These are phyloP conservation scores for Colletotrichum cordylinicola DNA, from an alignment of 2,329 filamentous ascomycete species.

Conservation along the genomic window DNA sequence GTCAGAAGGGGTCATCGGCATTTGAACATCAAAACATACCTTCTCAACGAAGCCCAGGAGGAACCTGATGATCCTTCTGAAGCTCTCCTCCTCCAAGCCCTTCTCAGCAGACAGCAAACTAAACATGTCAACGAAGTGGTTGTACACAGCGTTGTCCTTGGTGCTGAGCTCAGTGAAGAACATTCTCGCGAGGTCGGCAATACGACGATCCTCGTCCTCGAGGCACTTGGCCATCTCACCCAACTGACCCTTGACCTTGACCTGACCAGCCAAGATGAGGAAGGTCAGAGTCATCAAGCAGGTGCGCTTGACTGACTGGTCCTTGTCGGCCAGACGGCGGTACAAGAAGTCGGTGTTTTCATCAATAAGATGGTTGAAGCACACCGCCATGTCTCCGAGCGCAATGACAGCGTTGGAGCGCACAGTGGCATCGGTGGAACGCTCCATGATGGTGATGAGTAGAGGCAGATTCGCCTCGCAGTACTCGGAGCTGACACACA, in stretches of 20 bases:
- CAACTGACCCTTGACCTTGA: constrained; percentile 98
- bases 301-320: constrained; percentile 91
- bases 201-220: constrained; percentile 93
- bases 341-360: constrained; percentile 99
- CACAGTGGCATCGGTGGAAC: constrained; percentile 89
- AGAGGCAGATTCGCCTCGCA: constrained; percentile 92
- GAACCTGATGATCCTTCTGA: constrained; percentile 89
- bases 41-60: constrained; percentile 96
- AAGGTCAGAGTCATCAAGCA: constrained; percentile 99
- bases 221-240: constrained; percentile 99
- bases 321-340: constrained; percentile 85
- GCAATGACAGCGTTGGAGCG: constrained; percentile 97
- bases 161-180: constrained; percentile 98
- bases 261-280: constrained; percentile 93
- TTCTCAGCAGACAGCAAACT: constrained; percentile 85
- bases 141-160: constrained; percentile 99
- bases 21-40: constrained; percentile 55
- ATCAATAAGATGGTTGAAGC: constrained; percentile 98
- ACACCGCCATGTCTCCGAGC: constrained; percentile 97
- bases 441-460: constrained; percentile 97
- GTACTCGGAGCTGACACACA: constrained; percentile 97
- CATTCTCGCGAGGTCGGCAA: constrained; percentile 93
- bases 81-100: constrained; percentile 81
- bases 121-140: constrained; percentile 99
- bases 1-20: constrained; percentile 12